A percentile compares a stretch with the other conserved stretches of the same genome.
phyloP scores from a whole-genome alignment of 2,329 filamentous ascomycete genomes.

The Triangularia verruculosa region DNA sequence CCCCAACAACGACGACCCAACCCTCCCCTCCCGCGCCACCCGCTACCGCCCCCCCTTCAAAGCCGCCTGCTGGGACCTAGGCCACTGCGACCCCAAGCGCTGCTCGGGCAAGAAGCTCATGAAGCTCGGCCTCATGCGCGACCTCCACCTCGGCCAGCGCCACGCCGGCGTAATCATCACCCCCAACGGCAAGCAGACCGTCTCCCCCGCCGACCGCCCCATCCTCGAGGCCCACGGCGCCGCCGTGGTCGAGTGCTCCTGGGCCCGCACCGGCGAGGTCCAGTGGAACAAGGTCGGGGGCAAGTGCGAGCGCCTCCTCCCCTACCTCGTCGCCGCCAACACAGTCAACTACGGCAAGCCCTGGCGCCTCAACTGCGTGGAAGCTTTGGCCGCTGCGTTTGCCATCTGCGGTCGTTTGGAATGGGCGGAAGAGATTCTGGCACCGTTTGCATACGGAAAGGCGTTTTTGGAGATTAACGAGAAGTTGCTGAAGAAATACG shows the following conservation, averaged over 20 bases:
- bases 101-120: constrained; percentile 96
- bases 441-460: constrained; percentile 82
- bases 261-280: constrained; percentile 88
- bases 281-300: constrained; percentile 90
- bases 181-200: constrained; percentile 82
- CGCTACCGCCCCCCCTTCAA: constrained; percentile 63
- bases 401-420: constrained; percentile 88
- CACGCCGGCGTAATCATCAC: constrained; percentile 91
- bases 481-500: constrained; percentile 77
- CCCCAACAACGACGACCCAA: constrained; percentile 25
- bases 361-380: constrained; percentile 92
- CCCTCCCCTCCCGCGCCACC: constrained; percentile 37
- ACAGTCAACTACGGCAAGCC: constrained; percentile 96
- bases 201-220: constrained; percentile 79
- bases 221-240: constrained; percentile 85
- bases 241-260: constrained; percentile 95
- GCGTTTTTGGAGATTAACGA: constrained; percentile 90
- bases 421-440: constrained; percentile 82
- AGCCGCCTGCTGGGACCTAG: constrained; percentile 95
- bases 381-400: constrained; percentile 89
- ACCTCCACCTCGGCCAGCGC: constrained; percentile 86
- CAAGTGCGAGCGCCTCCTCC: constrained; percentile 84
- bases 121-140: constrained; percentile 87
- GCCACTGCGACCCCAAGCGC: constrained; percentile 94
- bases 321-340: constrained; percentile 95